Base-by-base conservation (phyloP, 2,329 filamentous ascomycete genomes). In the Trichothecium sympodiale region DNA sequence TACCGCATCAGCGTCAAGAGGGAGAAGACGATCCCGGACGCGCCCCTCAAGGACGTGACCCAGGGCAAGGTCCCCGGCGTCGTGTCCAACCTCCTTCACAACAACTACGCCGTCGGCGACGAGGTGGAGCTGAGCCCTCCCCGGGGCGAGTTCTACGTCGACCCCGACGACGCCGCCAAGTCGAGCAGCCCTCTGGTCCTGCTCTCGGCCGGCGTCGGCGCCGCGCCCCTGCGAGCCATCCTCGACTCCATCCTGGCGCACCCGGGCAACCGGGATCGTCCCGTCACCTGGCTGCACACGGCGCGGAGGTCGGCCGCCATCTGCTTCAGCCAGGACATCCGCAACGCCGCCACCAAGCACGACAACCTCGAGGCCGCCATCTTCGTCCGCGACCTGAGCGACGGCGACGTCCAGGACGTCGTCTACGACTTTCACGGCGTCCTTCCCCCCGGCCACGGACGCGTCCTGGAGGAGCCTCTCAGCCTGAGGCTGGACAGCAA, bases 1-100 rank as follows among this genome's bases (percentile, higher is more conserved):
- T 84, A 84, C 57, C 73, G 83, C 37, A 77, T 89, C 59, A 82
- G 74, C 44, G 77, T 89, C 41, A 88, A 87, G 67, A 71, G 64
- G 38, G 80, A 74, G 43, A 75, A 69, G 26, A 50, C 51, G 3
- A 44, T 38, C 4, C 33, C 51, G 12, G 47, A 50, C 23, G 45
- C 47, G 4, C 38, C 47, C 3, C 8, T 44, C 9, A 53, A 59
- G 20, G 61, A 62, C 33, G 43, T 56, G 4, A 49, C 48, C 16
- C 46, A 50, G 18, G 50, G 53, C 14, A 56, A 49, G 35, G 44
- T 63, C 3, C 56, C 61, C 2, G 71, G 71, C 14, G 44, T 71
- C 29, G 56, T 77, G 33, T 73, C 69, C 26, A 74, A 71, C 51
- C 47, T 66, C 35, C 57, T 77, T 17, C 67, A 74, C 52, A 54